Percentiles rank a stretch among this genome's conserved stretches.
These are phyloP conservation scores for Climacium dendroides DNA, from an alignment of 225 moss, liverwort and hornwort genomes.

Conservation along the genomic window DNA sequence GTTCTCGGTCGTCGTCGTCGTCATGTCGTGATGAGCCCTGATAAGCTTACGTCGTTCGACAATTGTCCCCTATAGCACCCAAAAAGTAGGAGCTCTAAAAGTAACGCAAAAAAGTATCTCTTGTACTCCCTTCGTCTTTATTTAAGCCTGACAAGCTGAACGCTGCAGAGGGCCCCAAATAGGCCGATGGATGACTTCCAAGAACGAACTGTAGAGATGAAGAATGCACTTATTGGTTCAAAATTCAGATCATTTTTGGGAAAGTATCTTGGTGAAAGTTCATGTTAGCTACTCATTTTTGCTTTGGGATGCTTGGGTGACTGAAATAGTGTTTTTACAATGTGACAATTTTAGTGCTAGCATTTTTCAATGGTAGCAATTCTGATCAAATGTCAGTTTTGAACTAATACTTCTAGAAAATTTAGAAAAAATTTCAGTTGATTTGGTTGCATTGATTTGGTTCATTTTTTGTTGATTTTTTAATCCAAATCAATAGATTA, in stretches of 20 bases:
- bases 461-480: too few species aligned
- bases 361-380: too few species aligned
- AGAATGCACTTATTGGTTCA: background rate
- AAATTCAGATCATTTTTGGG: fast-evolving
- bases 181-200: background rate
- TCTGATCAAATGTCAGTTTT: too few species aligned
- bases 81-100: background rate
- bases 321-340: too few species aligned
- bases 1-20: background rate
- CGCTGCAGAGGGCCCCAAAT: background rate
- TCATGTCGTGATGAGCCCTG: background rate
- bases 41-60: background rate
- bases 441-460: too few species aligned
- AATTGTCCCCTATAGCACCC: background rate
- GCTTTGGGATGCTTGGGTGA: too few species aligned
- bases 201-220: background rate
- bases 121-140: background rate
- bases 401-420: too few species aligned
- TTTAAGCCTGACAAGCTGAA: background rate
- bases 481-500: too few species aligned
- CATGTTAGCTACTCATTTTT: too few species aligned
- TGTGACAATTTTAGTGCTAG: too few species aligned
- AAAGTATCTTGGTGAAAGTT: background rate
- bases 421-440: too few species aligned
- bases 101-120: background rate